Conservation (phyloP, 208 protist species). For the Leptomonas seymouri region DNA sequence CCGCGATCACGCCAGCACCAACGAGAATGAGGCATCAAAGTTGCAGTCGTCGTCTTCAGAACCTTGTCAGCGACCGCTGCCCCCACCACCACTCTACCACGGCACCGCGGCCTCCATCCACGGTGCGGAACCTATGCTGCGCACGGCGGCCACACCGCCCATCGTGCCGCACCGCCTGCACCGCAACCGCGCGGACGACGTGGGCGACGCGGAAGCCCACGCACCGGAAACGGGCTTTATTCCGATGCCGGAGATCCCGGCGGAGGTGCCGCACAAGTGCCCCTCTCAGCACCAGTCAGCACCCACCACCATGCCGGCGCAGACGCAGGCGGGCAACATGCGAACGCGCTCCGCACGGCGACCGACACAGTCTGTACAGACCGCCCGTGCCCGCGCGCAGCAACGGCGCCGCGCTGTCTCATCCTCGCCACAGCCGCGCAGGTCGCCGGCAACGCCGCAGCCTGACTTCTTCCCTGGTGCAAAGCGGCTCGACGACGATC, state of each 20-base stretch:
- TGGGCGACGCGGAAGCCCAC: constrained; percentile 4
- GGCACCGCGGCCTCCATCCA: not conserved
- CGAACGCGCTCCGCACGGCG: constrained; percentile 19
- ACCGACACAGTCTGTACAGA: constrained; percentile 44
- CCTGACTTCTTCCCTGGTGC: constrained; percentile 37
- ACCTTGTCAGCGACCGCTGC: not conserved
- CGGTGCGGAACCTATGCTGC: not conserved
- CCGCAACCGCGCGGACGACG: constrained; percentile 9
- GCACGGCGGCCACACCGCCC: constrained; percentile 12
- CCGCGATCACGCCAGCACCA: not conserved
- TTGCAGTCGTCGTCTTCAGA: not conserved
- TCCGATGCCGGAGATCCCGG: constrained; percentile 21
- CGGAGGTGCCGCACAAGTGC: constrained; percentile 2
- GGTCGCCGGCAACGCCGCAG: constrained; percentile 4
- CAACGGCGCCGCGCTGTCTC: constrained; percentile 26
- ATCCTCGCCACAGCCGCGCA: constrained; percentile 19
- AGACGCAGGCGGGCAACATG: constrained; percentile 5
- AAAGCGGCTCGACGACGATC: constrained; percentile 35
- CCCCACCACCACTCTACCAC: not conserved
- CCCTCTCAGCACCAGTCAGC: not conserved
- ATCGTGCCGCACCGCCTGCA: constrained; percentile 15
- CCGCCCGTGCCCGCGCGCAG: constrained; percentile 30
- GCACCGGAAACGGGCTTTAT: constrained; percentile 24
- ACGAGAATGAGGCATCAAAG: not conserved
- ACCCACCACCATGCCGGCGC: constrained; percentile 14